Conservation (phyloP, 306 rosid genomes). For the Lathyrus sativus region DNA sequence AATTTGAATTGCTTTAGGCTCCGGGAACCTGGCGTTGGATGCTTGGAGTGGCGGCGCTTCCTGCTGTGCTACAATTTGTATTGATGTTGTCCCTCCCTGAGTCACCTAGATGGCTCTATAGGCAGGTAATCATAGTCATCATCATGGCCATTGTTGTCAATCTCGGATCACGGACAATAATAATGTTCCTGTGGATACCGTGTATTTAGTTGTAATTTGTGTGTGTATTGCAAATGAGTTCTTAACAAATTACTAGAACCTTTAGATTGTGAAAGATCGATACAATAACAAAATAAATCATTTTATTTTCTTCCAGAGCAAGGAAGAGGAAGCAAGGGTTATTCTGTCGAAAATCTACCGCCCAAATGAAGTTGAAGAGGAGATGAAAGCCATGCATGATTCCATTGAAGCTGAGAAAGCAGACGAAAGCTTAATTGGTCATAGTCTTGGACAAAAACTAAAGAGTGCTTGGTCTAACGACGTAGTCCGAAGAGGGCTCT, state of each 20-base stretch:
- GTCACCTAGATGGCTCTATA: constrained; percentile 87
- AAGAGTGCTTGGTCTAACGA: constrained; percentile 47
- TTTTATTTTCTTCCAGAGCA: constrained; percentile 43
- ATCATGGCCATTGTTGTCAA: neutral
- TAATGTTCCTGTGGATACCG: too few species aligned
- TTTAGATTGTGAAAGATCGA: too few species aligned
- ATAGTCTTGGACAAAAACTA: constrained; percentile 46
- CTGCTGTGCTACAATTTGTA: constrained; percentile 63
- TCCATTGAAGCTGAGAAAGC: constrained; percentile 62
- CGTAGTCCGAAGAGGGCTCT: constrained; percentile 71
- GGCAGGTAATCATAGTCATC: constrained; percentile 49
- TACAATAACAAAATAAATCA: too few species aligned
- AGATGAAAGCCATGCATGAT: constrained; percentile 59
- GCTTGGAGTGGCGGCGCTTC: constrained; percentile 84
- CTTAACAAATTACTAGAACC: too few species aligned
- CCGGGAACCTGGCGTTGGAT: constrained; percentile 86
- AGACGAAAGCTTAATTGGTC: constrained; percentile 51
- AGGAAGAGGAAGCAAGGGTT: constrained; percentile 57
- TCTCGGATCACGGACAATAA: neutral
- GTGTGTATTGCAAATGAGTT: too few species aligned
- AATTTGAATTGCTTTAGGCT: constrained; percentile 45
- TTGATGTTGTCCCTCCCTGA: constrained; percentile 79
- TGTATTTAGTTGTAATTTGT: too few species aligned
- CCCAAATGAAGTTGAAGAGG: constrained; percentile 56
- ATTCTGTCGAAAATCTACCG: constrained; percentile 58